Conservation (phyloP, 2,329 filamentous ascomycete species). For the Phialemoniopsis sp. region DNA sequence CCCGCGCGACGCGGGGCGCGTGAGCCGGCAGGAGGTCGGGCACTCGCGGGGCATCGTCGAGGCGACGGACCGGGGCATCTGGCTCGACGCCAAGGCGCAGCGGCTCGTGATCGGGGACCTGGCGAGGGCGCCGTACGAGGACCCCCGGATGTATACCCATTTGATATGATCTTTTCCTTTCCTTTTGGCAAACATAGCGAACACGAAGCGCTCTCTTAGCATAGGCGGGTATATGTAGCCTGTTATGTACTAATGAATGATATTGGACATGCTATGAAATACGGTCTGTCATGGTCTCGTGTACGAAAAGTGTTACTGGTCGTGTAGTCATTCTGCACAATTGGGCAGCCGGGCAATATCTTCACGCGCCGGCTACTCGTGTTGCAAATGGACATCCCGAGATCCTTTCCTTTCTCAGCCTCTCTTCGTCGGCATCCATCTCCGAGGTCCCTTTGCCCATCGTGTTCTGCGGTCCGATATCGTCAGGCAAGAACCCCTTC, state of each 20-base stretch:
- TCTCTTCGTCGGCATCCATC: constrained; percentile 31
- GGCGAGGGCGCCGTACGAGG: constrained; percentile 17
- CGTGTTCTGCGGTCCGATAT: constrained; percentile 58
- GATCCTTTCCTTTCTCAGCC: constrained; percentile 27
- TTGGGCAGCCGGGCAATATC: too few species aligned
- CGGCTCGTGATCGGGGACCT: constrained; percentile 13
- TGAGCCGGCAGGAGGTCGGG: constrained; percentile 67
- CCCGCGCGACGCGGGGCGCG: constrained; percentile 64
- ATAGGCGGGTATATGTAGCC: too few species aligned
- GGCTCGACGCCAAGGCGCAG: constrained; percentile 48
- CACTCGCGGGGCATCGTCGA: constrained; percentile 63
- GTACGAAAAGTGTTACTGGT: too few species aligned
- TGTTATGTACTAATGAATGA: background rate
- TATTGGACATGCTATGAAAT: too few species aligned
- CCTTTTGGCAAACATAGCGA: too few species aligned
- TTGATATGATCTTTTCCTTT: background rate
- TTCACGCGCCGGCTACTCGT: too few species aligned
- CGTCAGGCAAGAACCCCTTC: constrained; percentile 49
- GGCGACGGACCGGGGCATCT: constrained; percentile 70
- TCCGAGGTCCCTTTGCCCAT: constrained; percentile 48
- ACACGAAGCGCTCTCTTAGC: too few species aligned
- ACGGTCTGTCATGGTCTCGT: too few species aligned
- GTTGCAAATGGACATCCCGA: constrained; percentile 43
- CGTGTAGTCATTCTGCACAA: too few species aligned
- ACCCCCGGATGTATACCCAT: constrained; percentile 11